These are phyloP conservation scores for Oehlia diaphana DNA, from an alignment of 192 early-diverging fungal genomes.

Conservation along the genomic window DNA sequence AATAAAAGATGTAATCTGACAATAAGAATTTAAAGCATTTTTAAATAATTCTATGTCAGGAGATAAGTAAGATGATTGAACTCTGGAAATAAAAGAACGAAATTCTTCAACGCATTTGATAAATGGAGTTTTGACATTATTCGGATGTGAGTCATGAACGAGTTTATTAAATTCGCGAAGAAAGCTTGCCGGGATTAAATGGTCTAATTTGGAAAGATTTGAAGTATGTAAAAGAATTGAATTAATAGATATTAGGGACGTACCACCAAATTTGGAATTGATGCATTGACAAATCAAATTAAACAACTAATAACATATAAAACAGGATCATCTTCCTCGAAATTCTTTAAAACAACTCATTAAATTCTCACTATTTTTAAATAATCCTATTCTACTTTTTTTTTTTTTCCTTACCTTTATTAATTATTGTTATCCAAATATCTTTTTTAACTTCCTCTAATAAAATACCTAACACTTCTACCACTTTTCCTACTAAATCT, in stretches of 20 bases:
- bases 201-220: not conserved
- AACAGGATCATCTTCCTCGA: not conserved
- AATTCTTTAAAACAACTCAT: not conserved
- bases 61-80: not conserved
- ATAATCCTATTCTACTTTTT: not conserved
- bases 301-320: no score
- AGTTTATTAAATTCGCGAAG: slow-evolving; percentile 29
- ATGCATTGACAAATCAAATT: not conserved
- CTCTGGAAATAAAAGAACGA: not conserved
- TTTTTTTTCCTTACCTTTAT: slow-evolving; percentile 1
- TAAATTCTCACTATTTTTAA: not conserved
- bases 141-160: slow-evolving; percentile 7
- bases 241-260: not conserved
- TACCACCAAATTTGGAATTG: not conserved
- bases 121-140: not conserved
- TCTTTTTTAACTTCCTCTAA: slow-evolving; percentile 25
- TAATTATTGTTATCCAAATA: slow-evolving; percentile 8
- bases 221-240: not conserved
- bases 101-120: slow-evolving; percentile 11
- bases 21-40: slow-evolving; percentile 18
- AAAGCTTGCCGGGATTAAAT: slow-evolving; percentile 17
- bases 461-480: slow-evolving; percentile 8
- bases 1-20: slow-evolving; percentile 28
- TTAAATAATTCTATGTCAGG: not conserved
- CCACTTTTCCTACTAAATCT: slow-evolving; percentile 20